Base-by-base conservation (phyloP, 208 protist species). In the Leishmania gerbilli region DNA sequence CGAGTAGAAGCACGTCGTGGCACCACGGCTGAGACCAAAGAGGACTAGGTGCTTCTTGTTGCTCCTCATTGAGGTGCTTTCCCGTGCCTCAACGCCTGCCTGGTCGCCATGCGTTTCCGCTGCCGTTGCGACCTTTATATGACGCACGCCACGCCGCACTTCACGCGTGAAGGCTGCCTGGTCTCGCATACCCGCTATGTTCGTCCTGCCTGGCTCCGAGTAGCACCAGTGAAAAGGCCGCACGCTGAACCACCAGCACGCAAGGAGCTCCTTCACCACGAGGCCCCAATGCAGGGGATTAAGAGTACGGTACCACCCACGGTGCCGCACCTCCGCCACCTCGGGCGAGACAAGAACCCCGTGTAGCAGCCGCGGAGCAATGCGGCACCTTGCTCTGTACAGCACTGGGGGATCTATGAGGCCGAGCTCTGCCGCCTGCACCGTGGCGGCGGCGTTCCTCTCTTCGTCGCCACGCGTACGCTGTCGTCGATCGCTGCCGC, bases 11-110 rank as follows among this genome's bases (percentile, higher is more conserved):
- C 89, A 93, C 24, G 94, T 95, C 11, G 92, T 91, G 21, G 92
- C 94, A 53, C 94, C 94, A 40, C 94, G 89, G 74, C 94, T 97
- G 64, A 89, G 90, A n/a, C 94, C 94, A 82, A 96, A 97, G 9
- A 97, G 80, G 24, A 97, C 94, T 19, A 97, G 86, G 67, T 93
- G 89, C 37, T 81, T 82, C 58, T 69, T 83, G 27, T 31, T 58
- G 11, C 45, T 2, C 24, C 1, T n/a, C 15, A 31, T 8, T 49
- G 58, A 49, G 24, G 31, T n/a, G 27, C 6, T 77, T 19, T 11
- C 8, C n/a, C 49, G 17, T 42, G 17, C 37, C n/a, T 78, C 40
- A 49, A 40, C 19, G 53, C n/a, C 45, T 17, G 71, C 31, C 9
- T 13, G 8, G 45, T 56, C 53, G 19, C n/a, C n/a, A 19, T 19